Conservation (phyloP, 352 stramenopile genomes). For the Phytopythium ostracodes region DNA sequence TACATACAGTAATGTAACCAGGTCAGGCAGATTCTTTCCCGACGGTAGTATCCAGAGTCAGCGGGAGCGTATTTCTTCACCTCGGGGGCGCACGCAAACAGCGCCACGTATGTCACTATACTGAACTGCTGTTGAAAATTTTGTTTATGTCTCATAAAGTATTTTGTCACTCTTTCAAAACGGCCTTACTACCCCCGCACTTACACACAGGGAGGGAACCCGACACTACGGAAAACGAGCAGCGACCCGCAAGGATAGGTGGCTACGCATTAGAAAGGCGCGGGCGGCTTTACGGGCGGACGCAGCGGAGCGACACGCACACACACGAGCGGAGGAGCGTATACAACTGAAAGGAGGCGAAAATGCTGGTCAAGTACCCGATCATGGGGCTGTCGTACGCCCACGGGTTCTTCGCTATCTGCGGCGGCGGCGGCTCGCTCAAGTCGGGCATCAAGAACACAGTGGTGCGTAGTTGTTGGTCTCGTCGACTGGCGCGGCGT, state of each 20-base stretch:
- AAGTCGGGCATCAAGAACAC: constrained; percentile 87
- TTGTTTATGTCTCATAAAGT: background rate
- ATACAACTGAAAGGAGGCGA: too few relatives aligned
- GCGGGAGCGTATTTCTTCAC: background rate
- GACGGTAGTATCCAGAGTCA: background rate
- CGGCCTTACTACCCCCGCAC: background rate
- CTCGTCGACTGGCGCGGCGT: too few relatives aligned
- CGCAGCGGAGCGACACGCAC: background rate
- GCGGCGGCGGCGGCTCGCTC: constrained; percentile 73
- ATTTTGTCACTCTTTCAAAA: background rate
- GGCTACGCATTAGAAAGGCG: background rate
- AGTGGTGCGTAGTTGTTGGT: constrained; percentile 38
- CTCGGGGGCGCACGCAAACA: background rate
- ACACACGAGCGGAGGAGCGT: constrained; percentile 8
- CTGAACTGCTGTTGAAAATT: background rate
- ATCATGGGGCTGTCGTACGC: constrained; percentile 82
- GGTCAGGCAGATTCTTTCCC: background rate
- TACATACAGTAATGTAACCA: too few relatives aligned
- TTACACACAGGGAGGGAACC: background rate
- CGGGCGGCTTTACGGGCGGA: background rate
- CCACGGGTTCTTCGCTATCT: constrained; percentile 72
- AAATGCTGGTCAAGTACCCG: constrained; percentile 81
- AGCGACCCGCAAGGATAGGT: background rate
- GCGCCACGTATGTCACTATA: constrained; percentile 8
- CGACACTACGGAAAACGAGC: background rate